These are phyloP conservation scores for Zymoseptoria tritici DNA, from an alignment of 2,329 filamentous ascomycete genomes.

Conservation along the genomic window DNA sequence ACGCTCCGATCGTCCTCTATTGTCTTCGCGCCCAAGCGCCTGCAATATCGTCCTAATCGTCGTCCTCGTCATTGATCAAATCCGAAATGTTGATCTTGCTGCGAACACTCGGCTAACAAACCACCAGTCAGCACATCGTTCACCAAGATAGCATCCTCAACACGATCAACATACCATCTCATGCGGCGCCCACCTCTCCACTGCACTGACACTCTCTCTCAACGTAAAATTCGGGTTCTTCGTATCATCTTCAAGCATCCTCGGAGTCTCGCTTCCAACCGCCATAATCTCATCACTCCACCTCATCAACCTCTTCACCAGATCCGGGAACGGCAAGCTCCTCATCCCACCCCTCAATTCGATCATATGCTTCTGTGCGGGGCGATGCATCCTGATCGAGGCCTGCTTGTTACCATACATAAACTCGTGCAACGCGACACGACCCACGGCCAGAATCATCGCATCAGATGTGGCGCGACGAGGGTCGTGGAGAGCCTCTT, in stretches of 20 bases:
- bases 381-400: constrained; percentile 25
- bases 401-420: constrained; percentile 29
- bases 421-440: constrained; percentile 29
- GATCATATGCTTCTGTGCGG: constrained; percentile 29
- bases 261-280: constrained; percentile 24
- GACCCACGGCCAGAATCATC: constrained; percentile 26
- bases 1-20: background rate
- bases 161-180: constrained; percentile 11
- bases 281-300: constrained; percentile 29
- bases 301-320: constrained; percentile 29
- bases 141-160: background rate
- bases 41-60: background rate
- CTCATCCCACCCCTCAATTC: constrained; percentile 27
- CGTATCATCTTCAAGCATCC: constrained; percentile 26
- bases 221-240: constrained; percentile 18
- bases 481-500: constrained; percentile 19
- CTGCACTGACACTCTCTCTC: constrained; percentile 23
- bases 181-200: constrained; percentile 26
- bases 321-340: constrained; percentile 23
- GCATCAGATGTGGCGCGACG: constrained; percentile 17
- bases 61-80: constrained; percentile 19
- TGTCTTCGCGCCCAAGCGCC: background rate
- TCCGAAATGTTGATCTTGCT: constrained; percentile 25
- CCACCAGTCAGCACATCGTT: background rate
- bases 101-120: constrained; percentile 15